A percentile compares a stretch with the other conserved stretches of the same genome.
Conservation (phyloP, 148 eudicot species). For the Pouteria glomerata region DNA sequence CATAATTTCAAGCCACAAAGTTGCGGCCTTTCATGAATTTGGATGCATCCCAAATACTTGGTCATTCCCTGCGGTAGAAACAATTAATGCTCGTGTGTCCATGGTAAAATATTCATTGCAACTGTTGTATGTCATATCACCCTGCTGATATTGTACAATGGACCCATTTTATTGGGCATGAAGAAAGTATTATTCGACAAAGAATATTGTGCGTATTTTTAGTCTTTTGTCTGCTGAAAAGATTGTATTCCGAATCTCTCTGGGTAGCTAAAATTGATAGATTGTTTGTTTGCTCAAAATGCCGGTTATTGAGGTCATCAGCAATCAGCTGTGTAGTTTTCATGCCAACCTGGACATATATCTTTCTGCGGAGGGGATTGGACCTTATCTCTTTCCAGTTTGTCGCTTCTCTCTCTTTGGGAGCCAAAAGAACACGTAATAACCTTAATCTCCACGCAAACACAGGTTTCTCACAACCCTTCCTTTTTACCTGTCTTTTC, state of each 20-base stretch:
- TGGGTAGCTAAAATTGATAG: neutral
- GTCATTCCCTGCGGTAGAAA: too few relatives aligned
- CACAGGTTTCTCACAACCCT: neutral
- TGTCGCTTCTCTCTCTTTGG: neutral
- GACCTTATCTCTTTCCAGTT: slow-evolving; percentile 30
- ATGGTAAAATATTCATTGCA: neutral
- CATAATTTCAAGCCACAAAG: too few relatives aligned
- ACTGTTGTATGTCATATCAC: neutral
- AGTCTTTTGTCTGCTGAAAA: neutral
- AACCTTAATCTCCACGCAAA: neutral
- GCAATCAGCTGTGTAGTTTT: neutral
- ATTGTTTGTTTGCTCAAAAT: neutral
- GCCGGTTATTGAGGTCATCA: slow-evolving; percentile 1
- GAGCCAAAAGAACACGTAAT: neutral
- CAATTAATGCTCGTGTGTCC: too few relatives aligned
- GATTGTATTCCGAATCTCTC: neutral
- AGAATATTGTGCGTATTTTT: neutral
- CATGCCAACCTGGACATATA: slow-evolving; percentile 4
- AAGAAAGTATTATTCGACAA: neutral
- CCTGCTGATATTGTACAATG: neutral
- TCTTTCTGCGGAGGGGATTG: slow-evolving; percentile 27
- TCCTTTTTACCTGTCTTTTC: neutral
- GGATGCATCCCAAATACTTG: too few relatives aligned
- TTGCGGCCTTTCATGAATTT: too few relatives aligned
- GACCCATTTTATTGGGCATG: neutral